A percentile compares a stretch with the other conserved stretches of the same genome.
phyloP scores from a whole-genome alignment of 208 protist genomes.

The Naegleria fowleri region DNA sequence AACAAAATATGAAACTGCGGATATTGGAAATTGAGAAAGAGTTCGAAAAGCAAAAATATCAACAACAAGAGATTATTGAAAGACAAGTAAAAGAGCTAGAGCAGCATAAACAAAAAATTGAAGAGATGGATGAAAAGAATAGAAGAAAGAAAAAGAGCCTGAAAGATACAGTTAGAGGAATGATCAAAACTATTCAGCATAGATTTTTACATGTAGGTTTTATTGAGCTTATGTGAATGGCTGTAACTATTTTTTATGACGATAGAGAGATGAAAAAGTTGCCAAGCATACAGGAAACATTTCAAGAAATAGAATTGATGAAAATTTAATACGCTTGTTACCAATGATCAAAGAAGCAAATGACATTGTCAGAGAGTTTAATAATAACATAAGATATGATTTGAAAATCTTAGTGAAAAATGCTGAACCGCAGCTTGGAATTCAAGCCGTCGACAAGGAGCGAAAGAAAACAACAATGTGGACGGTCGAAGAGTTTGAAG shows the following conservation, averaged over 20 bases:
- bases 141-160: neutral
- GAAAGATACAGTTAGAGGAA: neutral
- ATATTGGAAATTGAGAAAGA: constrained; percentile 1
- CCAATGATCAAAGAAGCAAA: constrained; percentile 20
- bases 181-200: neutral
- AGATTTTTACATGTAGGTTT: neutral
- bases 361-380: neutral
- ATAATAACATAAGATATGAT: constrained; percentile 11
- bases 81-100: neutral
- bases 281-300: neutral
- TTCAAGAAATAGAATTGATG: neutral
- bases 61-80: constrained; percentile 8
- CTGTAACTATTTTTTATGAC: neutral
- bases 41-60: constrained; percentile 1
- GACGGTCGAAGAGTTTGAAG: neutral
- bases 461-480: neutral
- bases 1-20: neutral
- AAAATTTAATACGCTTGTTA: neutral
- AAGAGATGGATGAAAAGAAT: neutral
- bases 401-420: constrained; percentile 21
- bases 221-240: too few relatives aligned
- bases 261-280: neutral
- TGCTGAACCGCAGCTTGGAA: neutral
- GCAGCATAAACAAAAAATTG: neutral
- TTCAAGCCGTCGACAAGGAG: neutral